Base-by-base conservation (phyloP, 2,329 filamentous ascomycete species). In the Catunica adiposa region DNA sequence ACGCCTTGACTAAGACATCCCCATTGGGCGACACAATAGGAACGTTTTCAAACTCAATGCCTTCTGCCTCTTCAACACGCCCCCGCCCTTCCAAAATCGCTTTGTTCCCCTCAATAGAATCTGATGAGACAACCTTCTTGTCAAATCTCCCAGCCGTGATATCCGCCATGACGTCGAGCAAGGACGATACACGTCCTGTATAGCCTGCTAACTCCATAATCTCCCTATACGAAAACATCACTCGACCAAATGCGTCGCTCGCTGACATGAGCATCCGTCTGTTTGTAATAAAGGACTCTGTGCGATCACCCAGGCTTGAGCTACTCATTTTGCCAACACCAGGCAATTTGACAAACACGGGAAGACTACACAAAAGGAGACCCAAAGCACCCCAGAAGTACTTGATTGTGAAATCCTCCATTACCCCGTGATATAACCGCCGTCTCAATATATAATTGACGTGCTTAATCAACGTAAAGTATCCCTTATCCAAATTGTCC, bases 351-450 rank as follows among this genome's bases (percentile, higher is more conserved):
- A 98, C 86, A 68, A 98, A 98, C 1, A 97, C 90, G 0, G 92
- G 92, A 0, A 95, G 82, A 67, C 88, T 94, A 73, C 92, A 98
- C 8, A 98, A 80, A 60, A 95, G 69, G 61, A 98, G 76, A 1
- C 92, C 92, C 46, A 98, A 69, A 1, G 92, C 90, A 42, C 92
- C 92, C 92, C 92, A 98, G 70, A 97, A 92, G 67, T 98, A 98
- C 69, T 98, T 98, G 69, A 98, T 95, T 57, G 97, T 88, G 68
- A 96, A 98, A 68, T 98, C 92, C 67, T 98, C 92, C 90, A 97
- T 96, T 64, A 98, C 84, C n/a, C 89, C 90, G 67, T 98, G 90
- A 68, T 97, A 97, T 67, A 98, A 86, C 51, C 92, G 80, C 60
- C 87, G 77, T 40, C 89, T 79, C 59, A 98, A 71, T 61, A 97